Percentiles rank a stretch among this genome's conserved stretches.
phyloP scores from a whole-genome alignment of 2,329 filamentous ascomycete species.

The Dichotomopilus funicola region DNA sequence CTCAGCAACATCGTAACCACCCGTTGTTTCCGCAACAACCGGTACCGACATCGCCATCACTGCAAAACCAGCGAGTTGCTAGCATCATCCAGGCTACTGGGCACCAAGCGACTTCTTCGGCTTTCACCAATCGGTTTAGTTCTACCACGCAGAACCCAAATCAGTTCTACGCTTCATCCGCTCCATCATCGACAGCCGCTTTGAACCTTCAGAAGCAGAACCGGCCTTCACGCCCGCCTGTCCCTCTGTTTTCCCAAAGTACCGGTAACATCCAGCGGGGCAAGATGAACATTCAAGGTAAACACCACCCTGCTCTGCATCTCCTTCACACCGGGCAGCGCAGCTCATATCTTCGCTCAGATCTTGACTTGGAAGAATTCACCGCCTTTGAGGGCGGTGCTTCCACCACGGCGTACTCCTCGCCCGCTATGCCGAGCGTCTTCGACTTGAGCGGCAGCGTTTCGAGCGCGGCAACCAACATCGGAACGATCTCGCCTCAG shows the following conservation, averaged over 20 bases:
- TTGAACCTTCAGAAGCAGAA: constrained; percentile 53
- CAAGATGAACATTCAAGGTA: constrained; percentile 56
- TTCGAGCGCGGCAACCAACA: constrained; percentile 45
- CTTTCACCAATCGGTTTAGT: constrained; percentile 54
- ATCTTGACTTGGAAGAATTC: constrained; percentile 54
- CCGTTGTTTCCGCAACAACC: constrained; percentile 28
- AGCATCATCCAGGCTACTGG: constrained; percentile 54
- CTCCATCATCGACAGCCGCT: constrained; percentile 52
- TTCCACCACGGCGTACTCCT: constrained; percentile 46
- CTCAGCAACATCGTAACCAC: constrained; percentile 40
- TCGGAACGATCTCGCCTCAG: constrained; percentile 75
- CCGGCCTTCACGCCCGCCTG: constrained; percentile 55
- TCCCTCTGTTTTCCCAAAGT: constrained; percentile 63
- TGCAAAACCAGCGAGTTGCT: constrained; percentile 54
- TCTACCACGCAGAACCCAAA: constrained; percentile 37
- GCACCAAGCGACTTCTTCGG: constrained; percentile 46
- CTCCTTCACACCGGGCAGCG: constrained; percentile 10
- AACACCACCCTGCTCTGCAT: constrained; percentile 20
- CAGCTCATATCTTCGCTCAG: constrained; percentile 37
- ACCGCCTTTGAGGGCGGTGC: constrained; percentile 48
- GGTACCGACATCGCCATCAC: constrained; percentile 36
- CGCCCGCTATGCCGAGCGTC: constrained; percentile 43
- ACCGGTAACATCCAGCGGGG: constrained; percentile 45
- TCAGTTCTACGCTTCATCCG: constrained; percentile 63
- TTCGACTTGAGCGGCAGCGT: constrained; percentile 46